phyloP scores from a whole-genome alignment of 2,329 filamentous ascomycete genomes.

The Penicillium palitans region DNA sequence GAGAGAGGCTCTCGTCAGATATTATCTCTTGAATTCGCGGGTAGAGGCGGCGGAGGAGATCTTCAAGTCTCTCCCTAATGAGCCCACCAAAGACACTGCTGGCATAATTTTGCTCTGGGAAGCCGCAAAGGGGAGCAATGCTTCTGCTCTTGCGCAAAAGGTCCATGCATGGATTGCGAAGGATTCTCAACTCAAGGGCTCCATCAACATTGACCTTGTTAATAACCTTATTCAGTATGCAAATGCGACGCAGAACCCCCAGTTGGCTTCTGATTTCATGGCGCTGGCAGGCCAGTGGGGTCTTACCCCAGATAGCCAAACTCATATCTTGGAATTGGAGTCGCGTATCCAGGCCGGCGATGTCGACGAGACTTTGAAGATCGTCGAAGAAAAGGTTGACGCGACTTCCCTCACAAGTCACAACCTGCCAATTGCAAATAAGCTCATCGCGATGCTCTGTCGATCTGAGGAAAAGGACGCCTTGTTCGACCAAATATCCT shows the following conservation, averaged over 20 bases:
- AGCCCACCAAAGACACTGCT: constrained; percentile 61
- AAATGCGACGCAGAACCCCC: constrained; percentile 66
- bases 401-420: constrained; percentile 57
- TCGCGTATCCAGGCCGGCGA: constrained; percentile 74
- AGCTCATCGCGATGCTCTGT: constrained; percentile 70
- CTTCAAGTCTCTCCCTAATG: constrained; percentile 51
- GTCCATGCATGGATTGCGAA: constrained; percentile 63
- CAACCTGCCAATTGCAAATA: constrained; percentile 66
- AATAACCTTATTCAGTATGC: constrained; percentile 75
- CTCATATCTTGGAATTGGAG: constrained; percentile 72
- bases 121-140: constrained; percentile 67
- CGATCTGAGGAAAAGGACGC: constrained; percentile 52
- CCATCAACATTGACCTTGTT: constrained; percentile 69
- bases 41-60: constrained; percentile 63
- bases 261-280: constrained; percentile 72
- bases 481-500: constrained; percentile 69
- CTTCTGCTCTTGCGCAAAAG: constrained; percentile 72
- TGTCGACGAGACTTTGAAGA: constrained; percentile 59
- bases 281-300: constrained; percentile 64
- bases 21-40: constrained; percentile 61
- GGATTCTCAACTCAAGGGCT: constrained; percentile 46
- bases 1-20: constrained; percentile 58
- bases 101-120: constrained; percentile 76
- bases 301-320: constrained; percentile 67
- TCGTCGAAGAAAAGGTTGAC: constrained; percentile 55